phyloP scores from a whole-genome alignment of 805 yeast genomes.

The Candida endomychidarum region DNA sequence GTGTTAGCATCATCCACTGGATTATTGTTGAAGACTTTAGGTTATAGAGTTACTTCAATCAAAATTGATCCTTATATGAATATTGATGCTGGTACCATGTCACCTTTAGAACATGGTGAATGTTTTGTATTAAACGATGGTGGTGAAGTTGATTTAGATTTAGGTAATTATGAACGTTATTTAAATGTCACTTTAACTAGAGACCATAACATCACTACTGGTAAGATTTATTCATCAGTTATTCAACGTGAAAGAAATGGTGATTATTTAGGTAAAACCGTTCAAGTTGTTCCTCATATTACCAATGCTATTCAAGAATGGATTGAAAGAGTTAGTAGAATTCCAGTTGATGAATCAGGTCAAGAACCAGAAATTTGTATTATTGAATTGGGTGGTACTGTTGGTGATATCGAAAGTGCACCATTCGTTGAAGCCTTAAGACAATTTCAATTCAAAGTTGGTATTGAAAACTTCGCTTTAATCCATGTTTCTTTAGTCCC shows the following conservation, averaged over 20 bases:
- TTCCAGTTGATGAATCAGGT: constrained; percentile 90
- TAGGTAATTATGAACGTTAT: constrained; percentile 98
- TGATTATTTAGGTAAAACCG: constrained; percentile 98
- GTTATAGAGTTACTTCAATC: constrained; percentile 93
- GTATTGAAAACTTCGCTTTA: constrained; percentile 88
- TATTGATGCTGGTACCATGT: constrained; percentile 99
- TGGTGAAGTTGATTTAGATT: constrained; percentile 97
- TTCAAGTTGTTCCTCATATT: constrained; percentile 97
- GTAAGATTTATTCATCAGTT: constrained; percentile 92
- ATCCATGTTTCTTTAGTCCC: constrained; percentile 97
- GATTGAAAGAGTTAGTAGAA: constrained; percentile 88
- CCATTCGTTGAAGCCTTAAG: constrained; percentile 98
- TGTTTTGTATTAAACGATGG: constrained; percentile 98
- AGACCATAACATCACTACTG: constrained; percentile 97
- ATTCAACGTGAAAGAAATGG: constrained; percentile 95
- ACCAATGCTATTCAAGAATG: constrained; percentile 98
- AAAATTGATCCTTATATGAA: constrained; percentile 99
- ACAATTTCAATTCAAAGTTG: constrained; percentile 98
- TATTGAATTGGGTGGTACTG: constrained; percentile 98
- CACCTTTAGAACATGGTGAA: constrained; percentile 98
- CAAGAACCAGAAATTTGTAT: constrained; percentile 94
- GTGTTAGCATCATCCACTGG: constrained; percentile 98
- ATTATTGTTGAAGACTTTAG: constrained; percentile 86
- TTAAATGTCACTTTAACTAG: constrained; percentile 87
- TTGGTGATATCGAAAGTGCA: constrained; percentile 98